phyloP scores from a whole-genome alignment of 352 stramenopile species.

The Globisporangium takayamanum region DNA sequence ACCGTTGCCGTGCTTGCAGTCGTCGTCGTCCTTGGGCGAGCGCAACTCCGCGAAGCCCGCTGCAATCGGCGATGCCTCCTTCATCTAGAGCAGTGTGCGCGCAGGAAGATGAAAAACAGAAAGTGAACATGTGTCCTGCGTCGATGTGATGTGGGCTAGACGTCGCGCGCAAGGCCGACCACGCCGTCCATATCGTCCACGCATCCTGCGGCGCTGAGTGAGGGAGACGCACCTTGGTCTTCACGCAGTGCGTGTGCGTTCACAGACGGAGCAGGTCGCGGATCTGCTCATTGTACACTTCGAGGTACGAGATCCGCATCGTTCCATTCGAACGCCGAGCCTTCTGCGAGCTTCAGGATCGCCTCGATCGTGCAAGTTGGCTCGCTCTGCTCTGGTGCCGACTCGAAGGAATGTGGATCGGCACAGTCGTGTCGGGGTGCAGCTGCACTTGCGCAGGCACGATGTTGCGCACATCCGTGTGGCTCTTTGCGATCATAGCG shows the following conservation, averaged over 20 bases:
- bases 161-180: too few species aligned
- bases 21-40: too few species aligned
- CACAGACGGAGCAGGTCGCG: slow-evolving; percentile 64
- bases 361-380: slow-evolving; percentile 16
- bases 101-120: too few species aligned
- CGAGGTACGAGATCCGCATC: slow-evolving; percentile 83
- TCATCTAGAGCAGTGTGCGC: too few species aligned
- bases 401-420: slow-evolving; percentile 13
- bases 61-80: too few species aligned
- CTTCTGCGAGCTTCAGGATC: slow-evolving; percentile 30
- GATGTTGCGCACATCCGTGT: slow-evolving; percentile 13
- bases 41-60: too few species aligned
- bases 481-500: slow-evolving; percentile 3
- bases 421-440: slow-evolving; percentile 11
- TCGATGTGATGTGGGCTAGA: too few species aligned
- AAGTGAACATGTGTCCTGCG: too few species aligned
- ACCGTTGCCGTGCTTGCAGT: too few species aligned
- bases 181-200: too few species aligned
- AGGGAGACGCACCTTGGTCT: slow-evolving; percentile 27
- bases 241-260: slow-evolving; percentile 34
- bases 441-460: slow-evolving; percentile 14
- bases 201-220: too few species aligned
- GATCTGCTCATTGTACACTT: slow-evolving; percentile 93
- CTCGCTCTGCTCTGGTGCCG: slow-evolving; percentile 2
- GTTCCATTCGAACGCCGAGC: slow-evolving; percentile 59